Conservation (phyloP, 495 filamentous ascomycete genomes). For the Hypoxylon fragiforme region DNA sequence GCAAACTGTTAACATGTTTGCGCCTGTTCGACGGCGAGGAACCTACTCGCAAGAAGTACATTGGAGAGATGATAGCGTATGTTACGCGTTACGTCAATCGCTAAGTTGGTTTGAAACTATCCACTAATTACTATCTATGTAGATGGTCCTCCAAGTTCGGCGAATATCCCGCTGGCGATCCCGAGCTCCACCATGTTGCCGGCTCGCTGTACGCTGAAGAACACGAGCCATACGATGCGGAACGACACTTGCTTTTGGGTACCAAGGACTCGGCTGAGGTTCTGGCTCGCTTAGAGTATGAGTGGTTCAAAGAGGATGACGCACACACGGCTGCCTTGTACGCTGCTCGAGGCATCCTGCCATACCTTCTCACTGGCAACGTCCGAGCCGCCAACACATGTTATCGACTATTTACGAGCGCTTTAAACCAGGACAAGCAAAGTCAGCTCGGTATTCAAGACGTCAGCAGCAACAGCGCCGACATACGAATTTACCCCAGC, state of each 20-base stretch:
- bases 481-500: slow-evolving; percentile 80
- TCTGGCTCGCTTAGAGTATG: slow-evolving; percentile 80
- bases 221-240: slow-evolving; percentile 87
- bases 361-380: slow-evolving; percentile 89
- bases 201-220: slow-evolving; percentile 89
- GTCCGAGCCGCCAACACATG: slow-evolving; percentile 83
- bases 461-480: slow-evolving; percentile 72
- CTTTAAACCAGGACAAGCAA: slow-evolving; percentile 66
- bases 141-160: slow-evolving; percentile 86
- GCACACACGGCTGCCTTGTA: slow-evolving; percentile 88
- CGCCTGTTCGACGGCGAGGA: slow-evolving; percentile 80
- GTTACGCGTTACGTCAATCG: slow-evolving; percentile 34
- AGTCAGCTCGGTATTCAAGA: slow-evolving; percentile 73
- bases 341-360: slow-evolving; percentile 84
- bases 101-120: slow-evolving; percentile 7
- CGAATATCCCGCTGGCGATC: slow-evolving; percentile 88
- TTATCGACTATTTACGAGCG: slow-evolving; percentile 76
- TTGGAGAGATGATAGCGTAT: slow-evolving; percentile 81
- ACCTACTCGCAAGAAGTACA: slow-evolving; percentile 87
- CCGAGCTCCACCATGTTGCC: slow-evolving; percentile 91
- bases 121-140: slow-evolving; percentile 18
- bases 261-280: slow-evolving; percentile 85
- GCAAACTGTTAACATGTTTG: slow-evolving; percentile 62
- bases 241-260: slow-evolving; percentile 85
- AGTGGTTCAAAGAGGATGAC: slow-evolving; percentile 90